phyloP scores from a whole-genome alignment of 2,329 filamentous ascomycete species.

The Fonsecaea erecta region DNA sequence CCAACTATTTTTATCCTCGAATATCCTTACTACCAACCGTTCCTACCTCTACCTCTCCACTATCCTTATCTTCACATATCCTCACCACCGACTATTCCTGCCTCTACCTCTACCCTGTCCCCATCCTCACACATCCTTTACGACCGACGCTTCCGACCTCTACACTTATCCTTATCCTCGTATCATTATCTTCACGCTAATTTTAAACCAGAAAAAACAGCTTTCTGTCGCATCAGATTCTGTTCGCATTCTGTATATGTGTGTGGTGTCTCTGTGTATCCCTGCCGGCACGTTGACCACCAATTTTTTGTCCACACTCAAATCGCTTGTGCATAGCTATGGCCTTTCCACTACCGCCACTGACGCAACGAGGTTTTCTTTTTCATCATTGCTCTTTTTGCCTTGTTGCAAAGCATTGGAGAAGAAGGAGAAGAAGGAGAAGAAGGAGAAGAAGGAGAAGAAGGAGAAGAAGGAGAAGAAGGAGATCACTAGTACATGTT shows the following conservation, averaged over 20 bases:
- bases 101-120: no score
- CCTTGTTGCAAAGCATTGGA: slow-evolving; percentile 3
- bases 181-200: slow-evolving; percentile 42
- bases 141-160: no score
- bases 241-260: not conserved
- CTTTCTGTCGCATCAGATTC: slow-evolving; percentile 35
- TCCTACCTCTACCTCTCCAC: no score
- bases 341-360: not conserved
- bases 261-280: slow-evolving; percentile 17
- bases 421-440: no score
- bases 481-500: no score
- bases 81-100: no score
- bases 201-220: slow-evolving; percentile 41
- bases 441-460: no score
- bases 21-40: slow-evolving; percentile 5
- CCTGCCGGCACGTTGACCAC: not conserved
- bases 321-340: not conserved
- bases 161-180: slow-evolving; percentile 33
- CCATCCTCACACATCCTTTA: not conserved
- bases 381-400: slow-evolving; percentile 2
- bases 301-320: slow-evolving; percentile 4
- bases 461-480: no score
- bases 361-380: not conserved
- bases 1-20: slow-evolving; percentile 13
- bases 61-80: not conserved